These are phyloP conservation scores for Teratosphaeria pseudoeucalypti DNA, from an alignment of 2,329 filamentous ascomycete genomes.

Conservation along the genomic window DNA sequence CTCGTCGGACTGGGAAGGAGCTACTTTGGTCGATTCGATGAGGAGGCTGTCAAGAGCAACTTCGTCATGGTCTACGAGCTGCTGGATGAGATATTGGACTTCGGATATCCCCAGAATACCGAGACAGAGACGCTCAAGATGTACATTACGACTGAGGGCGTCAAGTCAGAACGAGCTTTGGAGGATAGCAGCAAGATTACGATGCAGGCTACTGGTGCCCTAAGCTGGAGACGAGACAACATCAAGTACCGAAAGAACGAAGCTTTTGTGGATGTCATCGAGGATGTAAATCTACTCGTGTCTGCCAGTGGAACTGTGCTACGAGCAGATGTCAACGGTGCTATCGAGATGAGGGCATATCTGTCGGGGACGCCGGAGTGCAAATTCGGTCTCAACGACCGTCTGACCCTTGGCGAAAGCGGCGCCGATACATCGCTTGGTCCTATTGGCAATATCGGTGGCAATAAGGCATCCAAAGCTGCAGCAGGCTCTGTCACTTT, in stretches of 20 bases:
- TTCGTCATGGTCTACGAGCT: constrained; percentile 98
- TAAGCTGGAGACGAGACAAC: constrained; percentile 93
- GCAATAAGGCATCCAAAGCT: constrained; percentile 84
- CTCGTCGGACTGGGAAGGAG: constrained; percentile 81
- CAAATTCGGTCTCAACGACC: constrained; percentile 96
- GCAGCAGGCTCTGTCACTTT: constrained; percentile 91
- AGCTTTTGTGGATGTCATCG: constrained; percentile 97
- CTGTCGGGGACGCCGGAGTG: constrained; percentile 93
- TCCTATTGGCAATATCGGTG: constrained; percentile 65
- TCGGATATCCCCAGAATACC: constrained; percentile 97
- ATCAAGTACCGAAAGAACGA: constrained; percentile 99
- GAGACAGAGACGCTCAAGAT: constrained; percentile 98
- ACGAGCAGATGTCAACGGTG: constrained; percentile 89
- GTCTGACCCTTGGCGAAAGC: constrained; percentile 69
- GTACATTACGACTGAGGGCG: constrained; percentile 99
- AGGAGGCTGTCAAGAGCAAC: constrained; percentile 99
- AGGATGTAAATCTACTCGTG: constrained; percentile 98
- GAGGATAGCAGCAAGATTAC: constrained; percentile 97
- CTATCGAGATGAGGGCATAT: constrained; percentile 98
- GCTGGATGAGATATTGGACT: constrained; percentile 95
- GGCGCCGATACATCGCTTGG: constrained; percentile 45
- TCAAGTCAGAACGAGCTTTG: constrained; percentile 73
- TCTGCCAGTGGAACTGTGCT: constrained; percentile 94
- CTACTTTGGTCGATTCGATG: constrained; percentile 98
- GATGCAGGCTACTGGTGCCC: constrained; percentile 94